Conservation (phyloP, 805 yeast genomes). For the Zygosaccharomyces pseudorouxii region DNA sequence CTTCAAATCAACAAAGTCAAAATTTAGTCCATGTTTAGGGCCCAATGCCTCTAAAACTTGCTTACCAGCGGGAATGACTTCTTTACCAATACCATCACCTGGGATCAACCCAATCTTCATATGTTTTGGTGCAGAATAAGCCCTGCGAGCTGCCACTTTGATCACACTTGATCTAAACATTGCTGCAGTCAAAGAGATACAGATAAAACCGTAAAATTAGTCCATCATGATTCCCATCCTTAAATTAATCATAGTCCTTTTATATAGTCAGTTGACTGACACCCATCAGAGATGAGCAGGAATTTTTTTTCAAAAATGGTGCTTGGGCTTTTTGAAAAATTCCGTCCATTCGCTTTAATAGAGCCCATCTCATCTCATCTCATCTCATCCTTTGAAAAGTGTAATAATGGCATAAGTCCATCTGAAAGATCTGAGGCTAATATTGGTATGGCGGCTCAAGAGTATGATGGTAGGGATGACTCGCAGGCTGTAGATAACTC, state of each 20-base stretch:
- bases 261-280: background rate
- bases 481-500: conserved; percentile 4
- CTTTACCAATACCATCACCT: conserved; percentile 98
- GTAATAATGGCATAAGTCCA: background rate
- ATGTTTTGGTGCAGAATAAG: conserved; percentile 39
- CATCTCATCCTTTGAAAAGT: background rate
- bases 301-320: conserved; percentile 4
- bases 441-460: background rate
- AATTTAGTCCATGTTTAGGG: conserved; percentile 65
- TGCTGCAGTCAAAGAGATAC: background rate
- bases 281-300: background rate
- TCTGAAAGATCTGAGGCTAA: background rate
- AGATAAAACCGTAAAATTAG: background rate
- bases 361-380: background rate
- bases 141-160: conserved; percentile 31
- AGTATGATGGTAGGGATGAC: background rate
- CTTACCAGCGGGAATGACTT: conserved; percentile 95
- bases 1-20: conserved; percentile 80
- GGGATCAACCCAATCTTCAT: conserved; percentile 74
- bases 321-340: conserved; percentile 4
- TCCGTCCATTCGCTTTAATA: background rate
- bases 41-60: conserved; percentile 81
- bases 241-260: background rate
- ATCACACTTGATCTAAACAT: conserved; percentile 31
- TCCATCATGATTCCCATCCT: background rate